These are phyloP conservation scores for Chloropicon primus DNA, from an alignment of 139 green algal species.

Conservation along the genomic window DNA sequence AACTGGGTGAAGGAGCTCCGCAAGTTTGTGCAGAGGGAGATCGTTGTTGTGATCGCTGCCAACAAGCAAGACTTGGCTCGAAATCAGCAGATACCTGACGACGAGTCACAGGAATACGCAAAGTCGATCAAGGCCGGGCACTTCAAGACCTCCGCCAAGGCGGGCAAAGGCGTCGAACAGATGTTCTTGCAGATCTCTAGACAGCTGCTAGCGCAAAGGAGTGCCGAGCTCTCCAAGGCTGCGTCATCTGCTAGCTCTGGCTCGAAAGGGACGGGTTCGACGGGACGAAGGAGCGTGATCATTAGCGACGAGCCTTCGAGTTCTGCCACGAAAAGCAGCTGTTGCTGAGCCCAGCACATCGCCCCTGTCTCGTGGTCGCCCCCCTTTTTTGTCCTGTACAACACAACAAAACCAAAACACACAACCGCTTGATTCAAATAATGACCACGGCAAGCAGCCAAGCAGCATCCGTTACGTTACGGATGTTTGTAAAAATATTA, in stretches of 20 bases:
- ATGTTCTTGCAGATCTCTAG: conserved; percentile 1
- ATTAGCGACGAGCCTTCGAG: not conserved
- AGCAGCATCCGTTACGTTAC: too few relatives aligned
- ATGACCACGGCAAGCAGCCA: too few relatives aligned
- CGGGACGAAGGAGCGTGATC: not conserved
- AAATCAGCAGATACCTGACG: conserved; percentile 1
- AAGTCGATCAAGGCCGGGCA: conserved; percentile 8
- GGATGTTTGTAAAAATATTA: too few relatives aligned
- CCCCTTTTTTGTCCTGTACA: too few relatives aligned
- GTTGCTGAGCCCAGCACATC: too few relatives aligned
- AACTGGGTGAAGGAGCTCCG: conserved; percentile 27
- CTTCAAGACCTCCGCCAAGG: conserved; percentile 11
- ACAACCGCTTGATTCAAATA: too few relatives aligned
- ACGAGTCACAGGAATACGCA: conserved; percentile 9
- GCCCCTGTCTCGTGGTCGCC: too few relatives aligned
- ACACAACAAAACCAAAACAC: too few relatives aligned
- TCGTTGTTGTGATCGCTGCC: conserved; percentile 13
- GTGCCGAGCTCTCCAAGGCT: not conserved
- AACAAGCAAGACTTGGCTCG: conserved; percentile 23
- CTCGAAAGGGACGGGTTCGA: not conserved
- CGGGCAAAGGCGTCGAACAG: conserved; percentile 9
- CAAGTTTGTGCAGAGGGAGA: conserved; percentile 10
- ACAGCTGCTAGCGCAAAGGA: not conserved
- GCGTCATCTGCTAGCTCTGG: not conserved
- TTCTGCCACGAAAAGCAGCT: not conserved